Evolutionary conservation across 345 rosid species (phyloP).

Genomic region (Diplotaxis tenuifolia): DNA sequence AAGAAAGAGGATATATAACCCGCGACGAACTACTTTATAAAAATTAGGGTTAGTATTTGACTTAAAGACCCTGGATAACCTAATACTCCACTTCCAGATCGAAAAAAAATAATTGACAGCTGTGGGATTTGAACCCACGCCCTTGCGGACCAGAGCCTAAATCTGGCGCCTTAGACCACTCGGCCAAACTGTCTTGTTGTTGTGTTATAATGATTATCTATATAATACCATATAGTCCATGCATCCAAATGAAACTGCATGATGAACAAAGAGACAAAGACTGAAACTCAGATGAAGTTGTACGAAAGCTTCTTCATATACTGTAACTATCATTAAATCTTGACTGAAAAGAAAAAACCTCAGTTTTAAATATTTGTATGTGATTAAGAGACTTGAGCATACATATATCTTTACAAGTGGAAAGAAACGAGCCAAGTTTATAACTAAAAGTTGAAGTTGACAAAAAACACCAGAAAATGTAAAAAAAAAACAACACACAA

Average conservation of each 20-base stretch:
- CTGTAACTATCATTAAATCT: background rate
- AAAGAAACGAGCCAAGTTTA: conserved; percentile 6
- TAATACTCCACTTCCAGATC: background rate
- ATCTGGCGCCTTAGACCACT: conserved; percentile 99
- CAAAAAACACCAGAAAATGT: conserved; percentile 14
- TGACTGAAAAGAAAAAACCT: background rate
- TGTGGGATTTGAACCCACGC: conserved; percentile 99
- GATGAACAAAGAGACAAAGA: too few relatives aligned
- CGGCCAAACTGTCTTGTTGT: conserved; percentile 83
- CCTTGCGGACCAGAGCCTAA: conserved; percentile 99
- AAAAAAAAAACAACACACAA: background rate
- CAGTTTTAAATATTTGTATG: background rate
- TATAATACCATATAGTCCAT: background rate
- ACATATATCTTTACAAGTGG: conserved; percentile 36
- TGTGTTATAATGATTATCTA: too few relatives aligned
- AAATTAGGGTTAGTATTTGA: conserved; percentile 27
- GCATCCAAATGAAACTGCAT: background rate
- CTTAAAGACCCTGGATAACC: background rate
- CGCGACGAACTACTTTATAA: background rate
- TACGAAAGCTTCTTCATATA: background rate
- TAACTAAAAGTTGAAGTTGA: conserved; percentile 14
- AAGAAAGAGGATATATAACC: background rate
- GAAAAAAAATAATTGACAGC: conserved; percentile 47
- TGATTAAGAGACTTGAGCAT: background rate
- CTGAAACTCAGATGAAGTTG: background rate